These are phyloP conservation scores for Tagetes erecta DNA, from an alignment of 129 eudicot genomes.

Conservation along the genomic window DNA sequence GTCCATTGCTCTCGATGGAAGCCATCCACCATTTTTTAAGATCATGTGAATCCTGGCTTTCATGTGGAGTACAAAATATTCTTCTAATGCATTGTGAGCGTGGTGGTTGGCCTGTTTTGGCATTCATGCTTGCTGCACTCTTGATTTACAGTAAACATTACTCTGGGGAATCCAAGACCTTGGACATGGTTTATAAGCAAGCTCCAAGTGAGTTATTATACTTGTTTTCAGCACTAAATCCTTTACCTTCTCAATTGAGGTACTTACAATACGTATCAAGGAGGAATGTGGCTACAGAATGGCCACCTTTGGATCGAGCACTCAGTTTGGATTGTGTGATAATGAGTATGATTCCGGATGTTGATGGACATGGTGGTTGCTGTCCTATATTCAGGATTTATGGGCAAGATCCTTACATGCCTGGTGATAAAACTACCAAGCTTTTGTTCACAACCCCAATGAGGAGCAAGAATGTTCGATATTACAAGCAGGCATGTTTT, in stretches of 20 bases:
- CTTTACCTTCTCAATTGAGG: constrained; percentile 84
- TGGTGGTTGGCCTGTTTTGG: constrained; percentile 79
- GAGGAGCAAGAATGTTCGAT: constrained; percentile 49
- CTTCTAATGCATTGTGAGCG: constrained; percentile 80
- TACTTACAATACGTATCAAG: constrained; percentile 78
- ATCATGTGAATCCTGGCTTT: constrained; percentile 78
- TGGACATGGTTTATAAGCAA: constrained; percentile 85
- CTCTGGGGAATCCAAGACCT: constrained; percentile 72
- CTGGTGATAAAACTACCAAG: constrained; percentile 63
- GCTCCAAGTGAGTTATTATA: constrained; percentile 75
- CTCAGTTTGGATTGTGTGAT: constrained; percentile 75
- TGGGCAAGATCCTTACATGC: constrained; percentile 77
- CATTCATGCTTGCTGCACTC: constrained; percentile 80
- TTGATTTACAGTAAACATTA: constrained; percentile 63
- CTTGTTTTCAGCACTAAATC: constrained; percentile 61
- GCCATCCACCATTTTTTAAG: constrained; percentile 70
- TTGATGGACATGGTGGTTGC: constrained; percentile 81
- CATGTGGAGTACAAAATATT: constrained; percentile 63
- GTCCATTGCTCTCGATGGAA: constrained; percentile 73
- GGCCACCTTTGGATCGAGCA: constrained; percentile 77
- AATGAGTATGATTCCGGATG: constrained; percentile 61
- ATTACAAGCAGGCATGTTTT: constrained; percentile 64
- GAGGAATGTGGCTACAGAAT: constrained; percentile 66
- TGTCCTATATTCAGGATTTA: constrained; percentile 76
- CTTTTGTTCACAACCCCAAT: constrained; percentile 62